A percentile compares a stretch with the other conserved stretches of the same genome.
phyloP scores from a whole-genome alignment of 306 rosid genomes.

The Begonia masoniana region DNA sequence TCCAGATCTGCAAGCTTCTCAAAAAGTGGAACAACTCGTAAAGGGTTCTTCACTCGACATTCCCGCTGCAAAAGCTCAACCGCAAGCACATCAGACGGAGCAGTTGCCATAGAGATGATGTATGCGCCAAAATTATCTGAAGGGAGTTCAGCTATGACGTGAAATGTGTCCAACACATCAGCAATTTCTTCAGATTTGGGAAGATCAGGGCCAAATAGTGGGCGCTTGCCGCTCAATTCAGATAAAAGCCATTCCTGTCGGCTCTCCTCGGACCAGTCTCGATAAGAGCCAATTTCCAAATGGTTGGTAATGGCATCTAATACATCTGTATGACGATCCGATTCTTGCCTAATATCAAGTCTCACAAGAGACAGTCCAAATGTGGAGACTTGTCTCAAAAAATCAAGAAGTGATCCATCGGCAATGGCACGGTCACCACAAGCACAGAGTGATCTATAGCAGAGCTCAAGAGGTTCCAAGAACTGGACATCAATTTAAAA shows the following conservation, averaged over 20 bases:
- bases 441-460: constrained; percentile 73
- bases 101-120: constrained; percentile 87
- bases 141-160: constrained; percentile 76
- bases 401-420: constrained; percentile 86
- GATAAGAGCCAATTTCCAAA: constrained; percentile 72
- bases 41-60: constrained; percentile 54
- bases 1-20: constrained; percentile 84
- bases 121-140: constrained; percentile 82
- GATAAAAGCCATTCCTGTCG: constrained; percentile 81
- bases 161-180: constrained; percentile 72
- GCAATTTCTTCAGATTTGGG: constrained; percentile 71
- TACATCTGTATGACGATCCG: constrained; percentile 80
- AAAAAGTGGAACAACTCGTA: constrained; percentile 83
- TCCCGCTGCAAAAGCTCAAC: constrained; percentile 87
- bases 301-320: constrained; percentile 73
- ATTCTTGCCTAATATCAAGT: constrained; percentile 85
- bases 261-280: constrained; percentile 77
- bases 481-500: constrained; percentile 29
- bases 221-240: constrained; percentile 69
- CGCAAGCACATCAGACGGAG: constrained; percentile 82
- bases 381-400: constrained; percentile 81
- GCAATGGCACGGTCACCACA: constrained; percentile 82
- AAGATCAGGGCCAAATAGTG: constrained; percentile 81
- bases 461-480: constrained; percentile 78
- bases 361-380: constrained; percentile 81